Conservation (phyloP, 176 grass and related monocot genomes). For the Triticum monococcum region DNA sequence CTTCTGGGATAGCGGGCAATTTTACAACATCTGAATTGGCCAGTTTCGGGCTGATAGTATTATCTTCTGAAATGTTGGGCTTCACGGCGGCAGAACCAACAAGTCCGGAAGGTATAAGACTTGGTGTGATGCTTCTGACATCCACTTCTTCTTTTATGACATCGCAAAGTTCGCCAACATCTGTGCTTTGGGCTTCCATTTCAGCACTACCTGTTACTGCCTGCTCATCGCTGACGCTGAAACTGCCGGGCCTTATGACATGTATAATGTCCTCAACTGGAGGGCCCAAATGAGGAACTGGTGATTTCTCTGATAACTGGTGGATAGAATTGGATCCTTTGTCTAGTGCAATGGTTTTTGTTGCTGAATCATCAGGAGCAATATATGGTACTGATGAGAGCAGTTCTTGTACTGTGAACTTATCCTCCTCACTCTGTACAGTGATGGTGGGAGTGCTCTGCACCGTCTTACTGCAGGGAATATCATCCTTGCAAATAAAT, state of each 20-base stretch:
- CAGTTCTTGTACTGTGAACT: conserved; percentile 87
- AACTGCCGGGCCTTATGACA: conserved; percentile 79
- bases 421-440: conserved; percentile 60
- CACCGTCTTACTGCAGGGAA: conserved; percentile 23
- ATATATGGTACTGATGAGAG: conserved; percentile 67
- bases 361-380: conserved; percentile 44
- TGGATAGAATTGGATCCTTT: conserved; percentile 39
- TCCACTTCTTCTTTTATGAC: conserved; percentile 63
- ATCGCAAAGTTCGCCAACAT: conserved; percentile 29
- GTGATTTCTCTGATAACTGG: conserved; percentile 47
- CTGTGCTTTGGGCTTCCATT: conserved; percentile 29
- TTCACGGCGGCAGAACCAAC: conserved; percentile 37
- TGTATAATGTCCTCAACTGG: conserved; percentile 80
- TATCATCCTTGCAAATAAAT: conserved; percentile 65
- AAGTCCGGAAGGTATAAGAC: conserved; percentile 31
- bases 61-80: conserved; percentile 39
- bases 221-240: conserved; percentile 54
- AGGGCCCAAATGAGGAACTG: conserved; percentile 45
- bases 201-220: conserved; percentile 28
- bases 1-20: conserved; percentile 30
- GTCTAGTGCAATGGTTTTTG: conserved; percentile 18
- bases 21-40: conserved; percentile 41
- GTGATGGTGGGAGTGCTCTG: conserved; percentile 28
- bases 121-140: conserved; percentile 46
- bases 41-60: conserved; percentile 25